These are phyloP conservation scores for Pharnaceum exiguum DNA, from an alignment of 148 eudicot species.

Conservation along the genomic window DNA sequence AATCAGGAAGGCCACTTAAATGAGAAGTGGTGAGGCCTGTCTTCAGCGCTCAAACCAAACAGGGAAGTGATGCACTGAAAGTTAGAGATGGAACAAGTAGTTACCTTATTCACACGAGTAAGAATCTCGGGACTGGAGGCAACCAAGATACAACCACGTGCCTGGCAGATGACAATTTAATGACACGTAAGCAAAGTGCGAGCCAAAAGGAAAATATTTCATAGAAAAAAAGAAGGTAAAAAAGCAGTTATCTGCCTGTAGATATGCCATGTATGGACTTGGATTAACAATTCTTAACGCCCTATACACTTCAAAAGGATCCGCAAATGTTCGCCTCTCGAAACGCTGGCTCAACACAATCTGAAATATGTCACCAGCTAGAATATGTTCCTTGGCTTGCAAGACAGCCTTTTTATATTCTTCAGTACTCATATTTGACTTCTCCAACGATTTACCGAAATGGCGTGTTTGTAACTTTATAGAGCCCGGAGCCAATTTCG, in stretches of 20 bases:
- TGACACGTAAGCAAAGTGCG: slow-evolving; percentile 1
- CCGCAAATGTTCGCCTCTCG: slow-evolving; percentile 95
- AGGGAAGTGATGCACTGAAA: neutral
- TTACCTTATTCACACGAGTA: slow-evolving; percentile 87
- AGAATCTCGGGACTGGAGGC: slow-evolving; percentile 99
- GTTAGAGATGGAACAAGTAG: neutral
- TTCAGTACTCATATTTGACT: slow-evolving; percentile 75
- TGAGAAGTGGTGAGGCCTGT: neutral
- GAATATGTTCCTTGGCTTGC: slow-evolving; percentile 93
- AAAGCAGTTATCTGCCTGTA: slow-evolving; percentile 47
- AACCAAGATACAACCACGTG: slow-evolving; percentile 94
- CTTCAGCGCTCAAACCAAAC: neutral
- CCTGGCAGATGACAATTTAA: slow-evolving; percentile 40
- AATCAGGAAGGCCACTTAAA: neutral
- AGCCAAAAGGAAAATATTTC: neutral
- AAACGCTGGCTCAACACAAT: slow-evolving; percentile 95
- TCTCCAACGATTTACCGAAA: slow-evolving; percentile 67
- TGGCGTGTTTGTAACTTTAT: slow-evolving; percentile 64
- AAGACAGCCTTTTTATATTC: slow-evolving; percentile 77
- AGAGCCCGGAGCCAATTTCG: slow-evolving; percentile 76
- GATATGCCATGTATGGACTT: slow-evolving; percentile 96
- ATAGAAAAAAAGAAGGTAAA: neutral
- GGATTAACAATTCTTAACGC: slow-evolving; percentile 97
- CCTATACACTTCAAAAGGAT: slow-evolving; percentile 97
- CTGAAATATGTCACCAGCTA: slow-evolving; percentile 97